Conservation (phyloP, 2,329 filamentous ascomycete species). For the Hymenoscyphus occultus region DNA sequence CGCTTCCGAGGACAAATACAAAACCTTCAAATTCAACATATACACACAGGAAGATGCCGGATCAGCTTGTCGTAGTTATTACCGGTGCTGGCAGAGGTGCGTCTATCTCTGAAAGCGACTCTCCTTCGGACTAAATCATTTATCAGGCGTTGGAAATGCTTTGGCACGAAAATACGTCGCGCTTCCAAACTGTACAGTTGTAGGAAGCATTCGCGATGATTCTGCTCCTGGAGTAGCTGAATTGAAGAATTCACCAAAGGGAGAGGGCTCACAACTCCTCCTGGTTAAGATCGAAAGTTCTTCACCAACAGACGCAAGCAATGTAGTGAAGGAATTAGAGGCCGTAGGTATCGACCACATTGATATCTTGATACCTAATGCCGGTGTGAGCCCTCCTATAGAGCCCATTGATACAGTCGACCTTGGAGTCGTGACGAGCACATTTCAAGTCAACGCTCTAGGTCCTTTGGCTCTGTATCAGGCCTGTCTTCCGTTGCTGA, state of each 20-base stretch:
- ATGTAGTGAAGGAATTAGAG: slow-evolving; percentile 31
- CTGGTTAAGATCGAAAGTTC: slow-evolving; percentile 8
- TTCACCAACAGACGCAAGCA: slow-evolving; percentile 26
- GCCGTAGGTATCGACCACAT: slow-evolving; percentile 18
- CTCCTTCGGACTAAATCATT: background rate
- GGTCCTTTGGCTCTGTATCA: slow-evolving; percentile 7
- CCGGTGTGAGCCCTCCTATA: slow-evolving; percentile 29
- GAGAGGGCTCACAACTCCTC: slow-evolving; percentile 8
- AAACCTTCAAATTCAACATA: background rate
- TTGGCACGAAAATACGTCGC: slow-evolving; percentile 1
- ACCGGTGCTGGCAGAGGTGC: slow-evolving; percentile 7
- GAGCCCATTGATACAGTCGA: slow-evolving; percentile 7
- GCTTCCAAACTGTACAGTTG: slow-evolving; percentile 5
- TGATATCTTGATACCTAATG: slow-evolving; percentile 41
- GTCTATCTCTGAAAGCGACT: background rate
- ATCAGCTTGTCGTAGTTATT: slow-evolving; percentile 26
- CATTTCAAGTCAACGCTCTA: slow-evolving; percentile 8
- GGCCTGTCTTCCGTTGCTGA: background rate
- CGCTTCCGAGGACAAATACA: background rate
- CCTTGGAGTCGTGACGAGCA: background rate
- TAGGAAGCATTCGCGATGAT: slow-evolving; percentile 6
- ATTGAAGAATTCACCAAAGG: background rate
- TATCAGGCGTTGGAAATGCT: background rate
- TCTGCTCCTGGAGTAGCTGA: background rate
- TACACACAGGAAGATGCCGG: slow-evolving; percentile 40